Evolutionary conservation across 2,329 filamentous ascomycete species (phyloP).

Genomic region (Ophiostoma piceae): DNA sequence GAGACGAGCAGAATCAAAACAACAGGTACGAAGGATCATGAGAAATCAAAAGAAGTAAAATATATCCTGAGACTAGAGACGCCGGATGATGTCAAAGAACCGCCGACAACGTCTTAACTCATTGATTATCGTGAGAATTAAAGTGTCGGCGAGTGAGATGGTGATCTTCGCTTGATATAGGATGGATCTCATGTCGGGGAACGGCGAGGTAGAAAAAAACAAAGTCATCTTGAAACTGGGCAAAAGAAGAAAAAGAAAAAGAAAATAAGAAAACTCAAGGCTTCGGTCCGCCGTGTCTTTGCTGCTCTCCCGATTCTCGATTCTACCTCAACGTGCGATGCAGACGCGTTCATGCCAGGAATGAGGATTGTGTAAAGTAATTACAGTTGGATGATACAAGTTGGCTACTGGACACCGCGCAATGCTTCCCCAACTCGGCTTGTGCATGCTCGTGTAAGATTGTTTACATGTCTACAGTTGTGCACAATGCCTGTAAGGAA

Average conservation of each 20-base stretch:
- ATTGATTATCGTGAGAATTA: no score
- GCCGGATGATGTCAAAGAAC: background rate
- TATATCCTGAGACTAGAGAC: background rate
- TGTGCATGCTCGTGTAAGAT: background rate
- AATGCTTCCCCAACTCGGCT: background rate
- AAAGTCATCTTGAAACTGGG: background rate
- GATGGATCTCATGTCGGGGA: background rate
- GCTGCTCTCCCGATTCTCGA: background rate
- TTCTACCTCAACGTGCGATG: background rate
- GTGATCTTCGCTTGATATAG: no score
- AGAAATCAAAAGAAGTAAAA: no score
- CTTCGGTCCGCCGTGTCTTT: background rate
- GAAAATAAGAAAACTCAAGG: background rate
- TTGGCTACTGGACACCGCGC: no score
- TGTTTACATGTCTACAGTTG: background rate
- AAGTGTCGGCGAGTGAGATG: background rate
- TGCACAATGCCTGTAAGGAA: background rate
- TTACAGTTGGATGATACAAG: no score
- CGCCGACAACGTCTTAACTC: background rate
- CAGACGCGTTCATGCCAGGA: background rate
- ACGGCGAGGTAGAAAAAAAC: conserved; percentile 4
- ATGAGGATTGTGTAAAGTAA: background rate
- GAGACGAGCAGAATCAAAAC: background rate
- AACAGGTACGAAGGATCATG: background rate
- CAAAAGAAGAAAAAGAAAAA: background rate